phyloP scores from a whole-genome alignment of 78 protist genomes.

The Dictyostelium intermedium region DNA sequence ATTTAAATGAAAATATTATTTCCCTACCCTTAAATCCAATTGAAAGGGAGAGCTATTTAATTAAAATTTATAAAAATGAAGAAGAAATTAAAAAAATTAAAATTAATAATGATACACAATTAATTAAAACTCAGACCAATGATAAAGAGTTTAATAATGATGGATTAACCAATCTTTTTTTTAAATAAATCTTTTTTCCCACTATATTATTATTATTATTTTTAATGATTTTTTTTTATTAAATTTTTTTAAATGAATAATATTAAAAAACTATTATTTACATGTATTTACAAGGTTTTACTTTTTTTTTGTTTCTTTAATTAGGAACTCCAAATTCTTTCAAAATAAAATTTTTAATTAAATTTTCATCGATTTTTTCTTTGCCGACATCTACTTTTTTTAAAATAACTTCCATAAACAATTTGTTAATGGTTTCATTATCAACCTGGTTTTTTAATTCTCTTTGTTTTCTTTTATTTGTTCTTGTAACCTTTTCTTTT shows the following conservation, averaged over 20 bases:
- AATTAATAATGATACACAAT: background rate
- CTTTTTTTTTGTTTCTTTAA: background rate
- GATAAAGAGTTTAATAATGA: too few relatives aligned
- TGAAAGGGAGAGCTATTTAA: background rate
- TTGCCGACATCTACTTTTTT: background rate
- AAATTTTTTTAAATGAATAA: background rate
- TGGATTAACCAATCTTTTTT: too few relatives aligned
- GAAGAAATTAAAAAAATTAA: background rate
- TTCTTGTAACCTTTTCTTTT: conserved; percentile 4
- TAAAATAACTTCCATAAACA: background rate
- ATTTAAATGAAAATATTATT: background rate
- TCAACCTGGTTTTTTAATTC: background rate
- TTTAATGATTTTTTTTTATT: background rate
- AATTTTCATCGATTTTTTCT: background rate
- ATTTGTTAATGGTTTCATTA: background rate
- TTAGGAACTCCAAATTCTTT: background rate
- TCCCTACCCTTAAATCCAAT: background rate
- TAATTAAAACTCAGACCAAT: too few relatives aligned
- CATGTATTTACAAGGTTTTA: background rate
- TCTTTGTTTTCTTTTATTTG: background rate
- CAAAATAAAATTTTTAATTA: background rate
- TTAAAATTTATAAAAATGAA: background rate
- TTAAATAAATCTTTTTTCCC: too few relatives aligned
- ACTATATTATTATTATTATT: too few relatives aligned
- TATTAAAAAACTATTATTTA: background rate